Conservation (phyloP, 306 rosid genomes). For the Carpinus viminea region DNA sequence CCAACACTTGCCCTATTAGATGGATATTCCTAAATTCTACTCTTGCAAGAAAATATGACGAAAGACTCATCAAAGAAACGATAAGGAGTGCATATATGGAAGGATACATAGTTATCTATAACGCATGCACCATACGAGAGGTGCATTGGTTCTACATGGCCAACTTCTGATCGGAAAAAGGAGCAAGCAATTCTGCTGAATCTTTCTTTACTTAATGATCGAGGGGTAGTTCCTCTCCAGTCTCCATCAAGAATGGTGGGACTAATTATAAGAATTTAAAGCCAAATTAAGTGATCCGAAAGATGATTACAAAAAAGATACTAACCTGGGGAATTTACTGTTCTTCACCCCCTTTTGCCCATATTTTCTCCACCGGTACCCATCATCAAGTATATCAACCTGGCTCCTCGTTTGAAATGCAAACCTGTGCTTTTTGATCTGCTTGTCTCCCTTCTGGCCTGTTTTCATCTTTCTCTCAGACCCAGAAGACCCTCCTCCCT, state of each 20-base stretch:
- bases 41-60: neutral
- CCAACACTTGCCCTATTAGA: neutral
- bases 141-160: neutral
- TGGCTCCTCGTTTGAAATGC: conserved; percentile 64
- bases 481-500: conserved; percentile 14
- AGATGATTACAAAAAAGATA: neutral
- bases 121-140: neutral
- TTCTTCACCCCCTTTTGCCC: conserved; percentile 61
- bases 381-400: conserved; percentile 65
- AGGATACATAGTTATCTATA: neutral
- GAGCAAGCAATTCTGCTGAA: neutral
- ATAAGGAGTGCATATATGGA: neutral
- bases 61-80: neutral
- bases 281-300: neutral
- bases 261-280: conserved; percentile 2
- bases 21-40: neutral
- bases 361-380: conserved; percentile 72
- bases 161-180: neutral
- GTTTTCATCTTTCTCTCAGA: conserved; percentile 13
- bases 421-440: conserved; percentile 39
- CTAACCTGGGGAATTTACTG: conserved; percentile 57
- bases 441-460: conserved; percentile 15
- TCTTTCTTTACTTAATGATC: neutral
- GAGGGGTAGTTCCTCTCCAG: neutral
- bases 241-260: neutral